Evolutionary conservation across 257 asterid species (phyloP), one percentile per base, ranked within the genome.

Genomic region (Salvia splendens): DNA sequence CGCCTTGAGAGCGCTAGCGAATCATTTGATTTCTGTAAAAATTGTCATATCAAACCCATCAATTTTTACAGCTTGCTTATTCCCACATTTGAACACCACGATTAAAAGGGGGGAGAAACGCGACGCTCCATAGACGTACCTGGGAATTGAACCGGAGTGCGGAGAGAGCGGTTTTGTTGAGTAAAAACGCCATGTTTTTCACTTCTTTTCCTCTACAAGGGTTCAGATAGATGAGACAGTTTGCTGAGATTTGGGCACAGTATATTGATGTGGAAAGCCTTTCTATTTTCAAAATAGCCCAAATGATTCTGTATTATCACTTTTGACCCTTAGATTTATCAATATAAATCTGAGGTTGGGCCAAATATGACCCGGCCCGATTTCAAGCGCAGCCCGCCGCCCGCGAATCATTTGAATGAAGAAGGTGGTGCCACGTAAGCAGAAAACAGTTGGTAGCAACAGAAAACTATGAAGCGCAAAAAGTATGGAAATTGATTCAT

Each of bases 181-280:
- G 84, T 32, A 85, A 61, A 74, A 80, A 86, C 6, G 87, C 89
- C 96, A 84, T 88, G 24, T 11, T 30, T 53, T 63, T 28, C 58
- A 43, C 9, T 12, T 51, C 28, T 42, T 38, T 20, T 12, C 12
- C 32, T 72, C 61, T 16, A 2, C 42, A 12, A 53, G 33, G 58
- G 53, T 8, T 55, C 7, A 4, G 72, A 57, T 47, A 53, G 35
- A 24, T 35, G 59, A 11, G 53, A 69, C 61, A 35, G 46, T 45
- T 36, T 56, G 70, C 45, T 30, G 50, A 43, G 55, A 41, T 45
- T 71, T 42, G 30, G 49, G 24, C 41, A 35, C n/a, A 4, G 5
- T 12, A 8, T 14, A 30, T 33, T 14, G 58, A 32, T 42, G 6
- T 12, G 35, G 67, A 50, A 42, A 36, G 20, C 0, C 6, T 20